These are phyloP conservation scores for Apiotrichum akiyoshidainum DNA, from an alignment of 1,284 basidiomycete species.

Conservation along the genomic window DNA sequence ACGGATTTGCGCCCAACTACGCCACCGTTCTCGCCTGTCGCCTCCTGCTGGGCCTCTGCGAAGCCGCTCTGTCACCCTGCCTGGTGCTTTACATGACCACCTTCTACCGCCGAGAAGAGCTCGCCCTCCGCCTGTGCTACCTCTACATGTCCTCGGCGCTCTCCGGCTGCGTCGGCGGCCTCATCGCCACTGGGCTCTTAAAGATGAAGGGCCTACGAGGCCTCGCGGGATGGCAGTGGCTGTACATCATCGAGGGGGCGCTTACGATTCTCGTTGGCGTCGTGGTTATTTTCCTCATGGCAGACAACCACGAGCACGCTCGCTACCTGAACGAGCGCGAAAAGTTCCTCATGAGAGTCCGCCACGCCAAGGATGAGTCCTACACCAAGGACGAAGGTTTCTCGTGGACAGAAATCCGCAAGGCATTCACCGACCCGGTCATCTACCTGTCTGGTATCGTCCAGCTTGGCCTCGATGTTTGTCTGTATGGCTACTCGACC, in stretches of 20 bases:
- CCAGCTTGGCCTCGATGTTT: constrained; percentile 35
- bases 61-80: constrained; percentile 32
- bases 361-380: constrained; percentile 10
- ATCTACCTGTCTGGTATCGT: constrained; percentile 19
- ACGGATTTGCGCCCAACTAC: constrained; percentile 19
- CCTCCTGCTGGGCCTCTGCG: constrained; percentile 33
- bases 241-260: constrained; percentile 16
- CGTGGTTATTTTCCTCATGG: constrained; percentile 4
- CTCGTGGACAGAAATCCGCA: constrained; percentile 15
- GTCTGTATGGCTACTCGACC: constrained; percentile 24
- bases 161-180: constrained; percentile 33
- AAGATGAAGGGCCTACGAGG: constrained; percentile 14
- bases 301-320: constrained; percentile 8
- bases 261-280: constrained; percentile 10
- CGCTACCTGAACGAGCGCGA: constrained; percentile 14
- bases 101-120: constrained; percentile 31
- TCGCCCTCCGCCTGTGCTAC: constrained; percentile 32
- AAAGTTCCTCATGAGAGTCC: constrained; percentile 13
- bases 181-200: constrained; percentile 18
- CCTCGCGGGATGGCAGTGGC: constrained; percentile 14
- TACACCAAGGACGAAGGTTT: constrained; percentile 16
- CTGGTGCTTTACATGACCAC: constrained; percentile 28
- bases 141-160: constrained; percentile 34
- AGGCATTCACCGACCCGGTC: constrained; percentile 18
- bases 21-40: constrained; percentile 23